These are phyloP conservation scores for Aspergillus heteromorphus DNA, from an alignment of 495 filamentous ascomycete genomes.

Conservation along the genomic window DNA sequence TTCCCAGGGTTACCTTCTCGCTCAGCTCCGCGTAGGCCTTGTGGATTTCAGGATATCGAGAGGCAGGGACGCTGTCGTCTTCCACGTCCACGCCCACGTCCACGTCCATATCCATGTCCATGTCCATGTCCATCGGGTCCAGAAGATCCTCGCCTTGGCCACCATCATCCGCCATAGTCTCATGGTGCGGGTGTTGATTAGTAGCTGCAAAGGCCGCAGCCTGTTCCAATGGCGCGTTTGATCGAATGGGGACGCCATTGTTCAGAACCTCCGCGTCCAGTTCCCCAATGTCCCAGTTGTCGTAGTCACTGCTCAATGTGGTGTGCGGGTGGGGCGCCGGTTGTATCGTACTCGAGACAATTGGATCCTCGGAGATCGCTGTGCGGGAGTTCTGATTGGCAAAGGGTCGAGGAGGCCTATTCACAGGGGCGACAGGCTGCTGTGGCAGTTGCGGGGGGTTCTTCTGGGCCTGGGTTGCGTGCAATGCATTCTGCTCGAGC, in stretches of 20 bases:
- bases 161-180: slow-evolving; percentile 4
- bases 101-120: too few species aligned
- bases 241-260: slow-evolving; percentile 22
- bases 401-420: slow-evolving; percentile 11
- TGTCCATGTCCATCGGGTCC: slow-evolving; percentile 16
- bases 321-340: slow-evolving; percentile 32
- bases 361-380: background rate
- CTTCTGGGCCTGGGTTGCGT: slow-evolving; percentile 39
- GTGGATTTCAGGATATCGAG: slow-evolving; percentile 1
- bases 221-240: slow-evolving; percentile 24
- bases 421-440: background rate
- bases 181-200: slow-evolving; percentile 11
- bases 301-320: slow-evolving; percentile 47
- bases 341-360: slow-evolving; percentile 15
- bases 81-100: slow-evolving; percentile 18
- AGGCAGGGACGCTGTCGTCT: slow-evolving; percentile 3
- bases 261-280: slow-evolving; percentile 49
- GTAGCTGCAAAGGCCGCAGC: slow-evolving; percentile 22
- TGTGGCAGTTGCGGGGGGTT: slow-evolving; percentile 2
- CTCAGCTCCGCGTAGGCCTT: slow-evolving; percentile 21
- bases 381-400: slow-evolving; percentile 7
- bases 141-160: slow-evolving; percentile 2
- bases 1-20: slow-evolving; percentile 22
- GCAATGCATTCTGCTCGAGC: slow-evolving; percentile 51
- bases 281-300: slow-evolving; percentile 51